Evolutionary conservation across 768 basidiomycete genomes (phyloP).

Genomic region (Mycena metata): DNA sequence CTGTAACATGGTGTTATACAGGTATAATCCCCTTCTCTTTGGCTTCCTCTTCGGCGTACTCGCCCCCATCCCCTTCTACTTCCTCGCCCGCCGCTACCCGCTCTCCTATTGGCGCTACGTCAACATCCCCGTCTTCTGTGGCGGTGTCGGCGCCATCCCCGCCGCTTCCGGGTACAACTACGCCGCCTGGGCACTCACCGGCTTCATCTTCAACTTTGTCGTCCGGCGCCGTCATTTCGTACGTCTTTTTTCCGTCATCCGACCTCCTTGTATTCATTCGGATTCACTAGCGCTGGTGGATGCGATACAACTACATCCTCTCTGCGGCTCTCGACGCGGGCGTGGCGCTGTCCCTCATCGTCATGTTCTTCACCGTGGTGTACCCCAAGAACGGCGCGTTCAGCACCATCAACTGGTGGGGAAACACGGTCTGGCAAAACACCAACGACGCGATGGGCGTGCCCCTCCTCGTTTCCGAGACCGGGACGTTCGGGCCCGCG

Average conservation of each 20-base stretch:
- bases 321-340: constrained; percentile 80
- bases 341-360: constrained; percentile 65
- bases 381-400: constrained; percentile 68
- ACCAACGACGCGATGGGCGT: constrained; percentile 77
- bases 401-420: constrained; percentile 77
- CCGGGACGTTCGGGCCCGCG: constrained; percentile 72
- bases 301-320: constrained; percentile 92
- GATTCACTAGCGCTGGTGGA: constrained; percentile 82
- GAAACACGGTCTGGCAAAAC: constrained; percentile 79
- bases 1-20: constrained; percentile 59
- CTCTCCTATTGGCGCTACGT: constrained; percentile 85
- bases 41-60: constrained; percentile 83
- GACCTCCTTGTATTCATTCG: constrained; percentile 47
- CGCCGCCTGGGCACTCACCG: constrained; percentile 79
- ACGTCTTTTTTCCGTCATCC: too few species aligned
- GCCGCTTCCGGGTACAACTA: constrained; percentile 93
- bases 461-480: constrained; percentile 62
- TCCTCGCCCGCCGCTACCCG: constrained; percentile 86
- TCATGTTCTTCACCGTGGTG: constrained; percentile 75
- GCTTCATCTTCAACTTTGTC: constrained; percentile 90
- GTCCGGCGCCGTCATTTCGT: constrained; percentile 62
- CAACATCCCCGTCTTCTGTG: constrained; percentile 89
- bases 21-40: constrained; percentile 63
- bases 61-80: constrained; percentile 85
- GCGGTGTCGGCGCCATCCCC: constrained; percentile 79